Base-by-base conservation (phyloP, 2,329 filamentous ascomycete genomes). In the Mollisia scopiformis region DNA sequence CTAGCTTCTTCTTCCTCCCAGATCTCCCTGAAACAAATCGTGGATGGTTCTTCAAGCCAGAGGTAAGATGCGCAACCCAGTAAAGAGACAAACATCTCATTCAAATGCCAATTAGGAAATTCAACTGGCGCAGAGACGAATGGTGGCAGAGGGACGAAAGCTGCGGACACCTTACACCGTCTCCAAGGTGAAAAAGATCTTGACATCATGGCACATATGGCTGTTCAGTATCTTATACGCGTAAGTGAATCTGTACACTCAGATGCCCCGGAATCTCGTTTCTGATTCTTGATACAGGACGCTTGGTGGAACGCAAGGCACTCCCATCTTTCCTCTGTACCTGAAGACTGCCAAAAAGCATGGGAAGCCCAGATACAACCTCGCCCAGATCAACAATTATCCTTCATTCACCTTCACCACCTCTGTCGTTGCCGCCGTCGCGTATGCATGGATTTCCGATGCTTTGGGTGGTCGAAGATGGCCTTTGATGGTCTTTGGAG, bases 371-470 rank as follows among this genome's bases (percentile, higher is more conserved):
- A 49, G 43, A 37, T 63, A 61, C 49, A 55, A 49, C n/a, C 41
- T 63, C 16, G 10, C 53, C 0, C 49, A 88, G 1, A 89, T 88
- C 7, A 84, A 87, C 39, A 81, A 80, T 1, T 78, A 82, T 0
- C 81, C 80, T 0, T 80, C 86, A 2, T 75, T 78, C 1, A 79
- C 79, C 1, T 76, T 75, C 33, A 81, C 77, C 0, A 77, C 84
- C 6, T 79, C 81, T 59, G 76, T 89, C 0, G 70, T 88, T 13
- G 82, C 81, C 1, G 89, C 87, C 0, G 76, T 89, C 1, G 75
- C 82, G 2, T 89, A 88, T 63, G 88, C 86, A 0, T 90, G 87
- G 87, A 81, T 81, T 0, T 89, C 86, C 0, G 88, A 90, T 69
- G 53, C 89, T 0, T 82, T 88, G 51, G 76, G 77, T 14, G 87